Evolutionary conservation across 345 rosid genomes (phyloP).

Genomic region (Ailanthus altissimus): DNA sequence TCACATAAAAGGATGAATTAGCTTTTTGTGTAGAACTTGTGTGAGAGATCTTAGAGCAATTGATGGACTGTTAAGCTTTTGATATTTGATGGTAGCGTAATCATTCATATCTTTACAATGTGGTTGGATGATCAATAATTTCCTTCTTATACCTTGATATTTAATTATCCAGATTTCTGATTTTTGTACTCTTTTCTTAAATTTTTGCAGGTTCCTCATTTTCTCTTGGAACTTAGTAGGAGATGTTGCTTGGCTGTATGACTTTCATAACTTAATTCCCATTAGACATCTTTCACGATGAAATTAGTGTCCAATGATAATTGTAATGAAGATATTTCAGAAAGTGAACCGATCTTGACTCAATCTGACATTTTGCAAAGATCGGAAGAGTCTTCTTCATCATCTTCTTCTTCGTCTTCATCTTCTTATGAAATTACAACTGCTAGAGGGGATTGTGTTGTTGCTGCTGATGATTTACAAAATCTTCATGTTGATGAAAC

Average conservation of each 20-base stretch:
- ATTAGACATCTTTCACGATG: conserved; percentile 53
- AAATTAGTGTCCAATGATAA: conserved; percentile 78
- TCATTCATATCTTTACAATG: not conserved
- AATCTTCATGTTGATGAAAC: conserved; percentile 62
- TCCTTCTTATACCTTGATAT: not conserved
- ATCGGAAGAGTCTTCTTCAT: conserved; percentile 51
- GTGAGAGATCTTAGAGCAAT: not conserved
- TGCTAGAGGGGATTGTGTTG: conserved; percentile 42
- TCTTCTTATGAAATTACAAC: conserved; percentile 70
- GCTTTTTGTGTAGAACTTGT: not conserved
- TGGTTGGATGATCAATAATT: not conserved
- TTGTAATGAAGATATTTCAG: conserved; percentile 52
- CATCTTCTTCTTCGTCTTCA: conserved; percentile 24
- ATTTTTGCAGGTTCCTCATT: conserved; percentile 31
- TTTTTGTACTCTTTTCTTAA: conserved; percentile 2
- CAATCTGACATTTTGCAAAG: conserved; percentile 38
- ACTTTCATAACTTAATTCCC: conserved; percentile 27
- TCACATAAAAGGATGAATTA: not conserved
- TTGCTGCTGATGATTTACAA: conserved; percentile 47
- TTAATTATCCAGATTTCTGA: not conserved
- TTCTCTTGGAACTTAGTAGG: conserved; percentile 36
- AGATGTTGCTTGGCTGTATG: conserved; percentile 27
- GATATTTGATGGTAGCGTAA: not conserved
- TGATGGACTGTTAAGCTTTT: not conserved
- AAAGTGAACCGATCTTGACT: conserved; percentile 63